Conservation (phyloP, 1,284 basidiomycete species). For the Ganoderma lingzhi region DNA sequence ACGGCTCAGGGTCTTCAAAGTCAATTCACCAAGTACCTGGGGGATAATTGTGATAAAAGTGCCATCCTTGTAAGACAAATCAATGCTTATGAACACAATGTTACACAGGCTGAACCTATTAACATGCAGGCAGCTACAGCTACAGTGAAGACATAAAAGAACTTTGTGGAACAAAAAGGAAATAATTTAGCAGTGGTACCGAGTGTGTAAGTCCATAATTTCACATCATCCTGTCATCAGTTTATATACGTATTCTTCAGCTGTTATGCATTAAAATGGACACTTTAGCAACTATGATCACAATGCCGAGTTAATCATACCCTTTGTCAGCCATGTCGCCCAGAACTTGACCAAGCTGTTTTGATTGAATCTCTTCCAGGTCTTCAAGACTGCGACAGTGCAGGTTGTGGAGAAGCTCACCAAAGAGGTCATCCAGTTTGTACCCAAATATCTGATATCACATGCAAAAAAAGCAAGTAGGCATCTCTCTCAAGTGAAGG, state of each 20-base stretch:
- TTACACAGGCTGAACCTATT: background rate
- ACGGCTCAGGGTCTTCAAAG: background rate
- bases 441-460: background rate
- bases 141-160: background rate
- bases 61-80: background rate
- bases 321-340: background rate
- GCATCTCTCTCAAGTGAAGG: background rate
- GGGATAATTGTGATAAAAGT: background rate
- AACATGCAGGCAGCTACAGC: background rate
- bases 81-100: background rate
- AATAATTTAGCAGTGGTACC: background rate
- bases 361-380: background rate
- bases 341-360: background rate
- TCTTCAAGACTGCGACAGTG: background rate
- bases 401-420: background rate
- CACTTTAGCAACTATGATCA: background rate
- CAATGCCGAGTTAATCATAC: background rate
- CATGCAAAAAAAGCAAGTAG: background rate
- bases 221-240: background rate
- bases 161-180: background rate
- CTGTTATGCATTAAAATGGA: background rate
- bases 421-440: background rate
- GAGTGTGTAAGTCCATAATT: background rate
- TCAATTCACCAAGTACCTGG: background rate
- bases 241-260: too few relatives aligned